Conservation (phyloP, 2,329 filamentous ascomycete genomes). For the Colletotrichum camelliae region DNA sequence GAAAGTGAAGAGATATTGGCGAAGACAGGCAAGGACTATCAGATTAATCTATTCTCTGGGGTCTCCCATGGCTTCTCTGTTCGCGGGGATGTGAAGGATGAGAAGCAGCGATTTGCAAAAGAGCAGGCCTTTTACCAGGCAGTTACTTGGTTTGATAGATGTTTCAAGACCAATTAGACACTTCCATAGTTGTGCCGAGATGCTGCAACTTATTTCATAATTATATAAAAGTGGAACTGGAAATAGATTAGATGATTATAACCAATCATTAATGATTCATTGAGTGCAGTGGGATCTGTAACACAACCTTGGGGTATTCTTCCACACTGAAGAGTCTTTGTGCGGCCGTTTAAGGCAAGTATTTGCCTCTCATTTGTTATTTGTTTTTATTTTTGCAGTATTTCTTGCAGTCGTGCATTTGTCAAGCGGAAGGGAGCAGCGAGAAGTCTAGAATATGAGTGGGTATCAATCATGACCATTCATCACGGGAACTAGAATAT, state of each 20-base stretch:
- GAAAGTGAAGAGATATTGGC: background rate
- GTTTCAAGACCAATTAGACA: background rate
- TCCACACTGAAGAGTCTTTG: background rate
- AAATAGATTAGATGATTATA: background rate
- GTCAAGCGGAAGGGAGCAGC: background rate
- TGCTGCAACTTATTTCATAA: background rate
- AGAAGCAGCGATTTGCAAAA: conserved; percentile 24
- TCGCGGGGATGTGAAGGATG: background rate
- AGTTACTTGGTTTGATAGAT: conserved; percentile 18
- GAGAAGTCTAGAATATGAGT: background rate
- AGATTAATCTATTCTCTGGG: background rate
- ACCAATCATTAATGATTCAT: background rate
- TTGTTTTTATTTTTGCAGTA: background rate
- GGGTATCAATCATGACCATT: background rate
- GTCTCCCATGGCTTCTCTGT: background rate
- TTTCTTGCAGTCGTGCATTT: background rate
- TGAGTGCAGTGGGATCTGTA: accelerated
- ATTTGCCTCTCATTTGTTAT: background rate
- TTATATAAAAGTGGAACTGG: background rate
- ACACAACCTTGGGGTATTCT: background rate
- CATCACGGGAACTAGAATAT: background rate
- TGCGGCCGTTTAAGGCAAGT: background rate
- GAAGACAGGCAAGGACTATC: background rate
- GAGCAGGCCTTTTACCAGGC: conserved; percentile 18
- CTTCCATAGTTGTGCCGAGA: background rate